phyloP scores from a whole-genome alignment of 306 rosid genomes.

The Dalbergia cultrata region DNA sequence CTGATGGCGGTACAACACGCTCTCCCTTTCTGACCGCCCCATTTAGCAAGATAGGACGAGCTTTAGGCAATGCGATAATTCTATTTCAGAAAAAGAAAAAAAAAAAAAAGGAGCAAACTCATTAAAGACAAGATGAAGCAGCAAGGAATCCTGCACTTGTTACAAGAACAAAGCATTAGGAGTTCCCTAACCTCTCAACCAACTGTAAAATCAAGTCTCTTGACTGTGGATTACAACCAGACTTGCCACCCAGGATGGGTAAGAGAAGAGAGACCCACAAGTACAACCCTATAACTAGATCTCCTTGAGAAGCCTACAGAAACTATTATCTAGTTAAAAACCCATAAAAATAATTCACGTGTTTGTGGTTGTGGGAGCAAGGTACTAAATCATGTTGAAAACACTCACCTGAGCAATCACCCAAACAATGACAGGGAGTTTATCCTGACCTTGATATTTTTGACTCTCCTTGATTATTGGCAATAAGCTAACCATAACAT shows the following conservation, averaged over 20 bases:
- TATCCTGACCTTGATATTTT: slow-evolving; percentile 57
- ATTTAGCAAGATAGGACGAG: slow-evolving; percentile 55
- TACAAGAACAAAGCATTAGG: slow-evolving; percentile 12
- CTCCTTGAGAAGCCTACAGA: slow-evolving; percentile 60
- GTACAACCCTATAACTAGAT: slow-evolving; percentile 53
- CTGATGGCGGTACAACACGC: slow-evolving; percentile 60
- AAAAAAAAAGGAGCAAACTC: slow-evolving; percentile 12
- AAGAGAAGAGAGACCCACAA: slow-evolving; percentile 59
- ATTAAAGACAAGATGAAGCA: slow-evolving; percentile 1
- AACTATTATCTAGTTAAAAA: slow-evolving; percentile 38
- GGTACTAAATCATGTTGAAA: slow-evolving; percentile 26
- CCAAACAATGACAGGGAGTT: slow-evolving; percentile 58
- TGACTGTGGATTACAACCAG: slow-evolving; percentile 56
- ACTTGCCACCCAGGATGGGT: slow-evolving; percentile 58
- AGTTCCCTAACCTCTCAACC: slow-evolving; percentile 58
- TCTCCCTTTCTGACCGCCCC: slow-evolving; percentile 65
- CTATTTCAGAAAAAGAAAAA: slow-evolving; percentile 42
- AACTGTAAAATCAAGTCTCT: slow-evolving; percentile 62
- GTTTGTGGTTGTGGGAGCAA: not conserved
- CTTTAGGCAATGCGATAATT: slow-evolving; percentile 55
- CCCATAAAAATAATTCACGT: not conserved
- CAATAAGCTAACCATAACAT: slow-evolving; percentile 57
- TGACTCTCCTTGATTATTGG: slow-evolving; percentile 54
- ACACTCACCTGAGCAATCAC: slow-evolving; percentile 59
- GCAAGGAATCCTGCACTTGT: slow-evolving; percentile 4